A percentile compares a stretch with the other conserved stretches of the same genome.
phyloP scores from a whole-genome alignment of 176 grass and related monocot genomes.

The Cenchrus fungigraminus region DNA sequence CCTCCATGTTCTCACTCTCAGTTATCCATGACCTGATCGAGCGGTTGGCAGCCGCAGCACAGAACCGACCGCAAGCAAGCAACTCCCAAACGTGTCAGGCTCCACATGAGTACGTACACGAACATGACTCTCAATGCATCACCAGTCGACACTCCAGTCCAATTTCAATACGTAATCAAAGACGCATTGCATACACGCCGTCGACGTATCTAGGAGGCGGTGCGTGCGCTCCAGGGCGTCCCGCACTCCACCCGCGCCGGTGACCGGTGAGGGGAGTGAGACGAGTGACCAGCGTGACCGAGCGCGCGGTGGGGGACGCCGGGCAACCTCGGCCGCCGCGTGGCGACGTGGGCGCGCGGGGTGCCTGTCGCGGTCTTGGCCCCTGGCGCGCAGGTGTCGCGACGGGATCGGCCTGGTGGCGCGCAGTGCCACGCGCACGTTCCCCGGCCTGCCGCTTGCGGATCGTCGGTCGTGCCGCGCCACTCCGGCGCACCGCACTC shows the following conservation, averaged over 20 bases:
- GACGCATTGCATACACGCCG: not conserved
- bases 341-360: not conserved
- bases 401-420: not conserved
- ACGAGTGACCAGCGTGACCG: not conserved
- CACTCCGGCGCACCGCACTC: slow-evolving; percentile 23
- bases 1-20: not conserved
- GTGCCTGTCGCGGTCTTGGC: slow-evolving; percentile 16
- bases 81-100: not conserved
- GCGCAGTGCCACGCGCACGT: not conserved
- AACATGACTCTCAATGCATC: not conserved
- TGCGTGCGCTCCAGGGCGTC: not conserved
- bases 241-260: not conserved
- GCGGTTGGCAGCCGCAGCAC: too few species aligned
- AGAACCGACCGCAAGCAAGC: too few species aligned
- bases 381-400: slow-evolving; percentile 23
- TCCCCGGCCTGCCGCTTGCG: not conserved
- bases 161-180: not conserved
- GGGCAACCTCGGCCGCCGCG: slow-evolving; percentile 10
- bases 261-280: not conserved
- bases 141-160: not conserved
- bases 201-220: not conserved
- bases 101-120: too few species aligned
- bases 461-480: slow-evolving; percentile 39
- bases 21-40: too few species aligned
- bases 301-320: too few species aligned